A percentile compares a stretch with the other conserved stretches of the same genome.
Evolutionary conservation across 345 rosid species (phyloP).

Genomic region (Corchorus olitorius): DNA sequence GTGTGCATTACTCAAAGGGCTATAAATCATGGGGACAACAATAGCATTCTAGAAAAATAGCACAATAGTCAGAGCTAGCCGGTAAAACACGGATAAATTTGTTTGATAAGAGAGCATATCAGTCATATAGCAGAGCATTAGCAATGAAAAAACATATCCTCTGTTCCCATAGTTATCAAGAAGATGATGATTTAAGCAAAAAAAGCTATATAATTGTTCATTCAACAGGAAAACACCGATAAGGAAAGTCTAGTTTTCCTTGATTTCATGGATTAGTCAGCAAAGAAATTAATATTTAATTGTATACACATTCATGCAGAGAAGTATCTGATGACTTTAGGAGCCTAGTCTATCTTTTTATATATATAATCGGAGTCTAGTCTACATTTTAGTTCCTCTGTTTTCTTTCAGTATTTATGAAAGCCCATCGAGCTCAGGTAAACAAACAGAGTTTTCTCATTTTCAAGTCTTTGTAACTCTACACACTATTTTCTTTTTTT

Average conservation of each 20-base stretch:
- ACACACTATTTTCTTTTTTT: not conserved
- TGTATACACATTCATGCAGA: not conserved
- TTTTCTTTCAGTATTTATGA: not conserved
- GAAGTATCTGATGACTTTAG: not conserved
- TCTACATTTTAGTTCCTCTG: not conserved
- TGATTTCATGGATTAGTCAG: too few species aligned
- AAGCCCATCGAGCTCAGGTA: slow-evolving; percentile 1
- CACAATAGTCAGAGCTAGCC: not conserved
- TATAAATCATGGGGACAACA: too few species aligned
- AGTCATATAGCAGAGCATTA: not conserved
- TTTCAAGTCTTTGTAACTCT: not conserved
- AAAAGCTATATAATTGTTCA: not conserved
- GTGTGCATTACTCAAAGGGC: not conserved
- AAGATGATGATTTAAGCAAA: not conserved
- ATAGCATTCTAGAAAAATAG: not conserved
- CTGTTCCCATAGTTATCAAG: not conserved
- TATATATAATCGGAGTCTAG: not conserved
- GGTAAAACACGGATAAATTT: not conserved
- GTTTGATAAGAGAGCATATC: not conserved
- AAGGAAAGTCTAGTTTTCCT: not conserved
- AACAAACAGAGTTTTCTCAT: not conserved
- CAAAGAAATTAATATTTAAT: not conserved
- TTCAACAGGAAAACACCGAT: not conserved
- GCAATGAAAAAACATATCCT: not conserved
- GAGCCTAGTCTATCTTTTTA: not conserved